phyloP scores from a whole-genome alignment of 1,284 basidiomycete genomes.

The Inonotus obliquus region DNA sequence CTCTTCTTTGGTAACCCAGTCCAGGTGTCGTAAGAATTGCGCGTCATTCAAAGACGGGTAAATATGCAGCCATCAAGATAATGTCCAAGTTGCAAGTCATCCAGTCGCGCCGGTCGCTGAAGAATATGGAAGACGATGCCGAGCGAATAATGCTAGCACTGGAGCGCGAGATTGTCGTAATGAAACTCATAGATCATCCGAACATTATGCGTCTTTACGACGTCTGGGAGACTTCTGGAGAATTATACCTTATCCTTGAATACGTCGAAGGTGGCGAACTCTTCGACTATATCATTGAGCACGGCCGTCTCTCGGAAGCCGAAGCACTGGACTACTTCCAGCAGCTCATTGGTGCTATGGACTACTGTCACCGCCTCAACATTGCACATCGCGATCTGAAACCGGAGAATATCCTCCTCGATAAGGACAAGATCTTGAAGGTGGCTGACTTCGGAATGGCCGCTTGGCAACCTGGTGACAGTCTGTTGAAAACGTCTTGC shows the following conservation, averaged over 20 bases:
- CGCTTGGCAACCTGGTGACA: constrained; percentile 72
- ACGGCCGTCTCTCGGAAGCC: constrained; percentile 70
- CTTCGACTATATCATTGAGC: constrained; percentile 89
- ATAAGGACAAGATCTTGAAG: constrained; percentile 86
- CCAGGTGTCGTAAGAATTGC: constrained; percentile 90
- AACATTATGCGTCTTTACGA: constrained; percentile 69
- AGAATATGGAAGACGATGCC: constrained; percentile 61
- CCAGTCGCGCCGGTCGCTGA: constrained; percentile 66
- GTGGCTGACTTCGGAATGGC: constrained; percentile 99
- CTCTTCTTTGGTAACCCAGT: background rate
- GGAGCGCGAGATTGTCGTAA: constrained; percentile 97
- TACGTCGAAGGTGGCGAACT: constrained; percentile 97
- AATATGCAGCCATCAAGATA: constrained; percentile 96
- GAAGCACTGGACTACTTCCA: constrained; percentile 96
- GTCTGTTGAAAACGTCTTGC: constrained; percentile 85
- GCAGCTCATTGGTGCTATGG: constrained; percentile 91
- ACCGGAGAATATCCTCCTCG: constrained; percentile 91
- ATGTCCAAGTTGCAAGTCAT: constrained; percentile 79
- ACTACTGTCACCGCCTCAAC: constrained; percentile 96
- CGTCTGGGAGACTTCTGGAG: constrained; percentile 93
- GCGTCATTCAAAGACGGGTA: constrained; percentile 80
- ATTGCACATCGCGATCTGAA: constrained; percentile 98
- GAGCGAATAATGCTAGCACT: constrained; percentile 74
- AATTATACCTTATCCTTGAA: constrained; percentile 93
- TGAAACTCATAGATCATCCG: constrained; percentile 71